Evolutionary conservation across 345 rosid species (phyloP).

Genomic region (Arabidopsis arenosa): DNA sequence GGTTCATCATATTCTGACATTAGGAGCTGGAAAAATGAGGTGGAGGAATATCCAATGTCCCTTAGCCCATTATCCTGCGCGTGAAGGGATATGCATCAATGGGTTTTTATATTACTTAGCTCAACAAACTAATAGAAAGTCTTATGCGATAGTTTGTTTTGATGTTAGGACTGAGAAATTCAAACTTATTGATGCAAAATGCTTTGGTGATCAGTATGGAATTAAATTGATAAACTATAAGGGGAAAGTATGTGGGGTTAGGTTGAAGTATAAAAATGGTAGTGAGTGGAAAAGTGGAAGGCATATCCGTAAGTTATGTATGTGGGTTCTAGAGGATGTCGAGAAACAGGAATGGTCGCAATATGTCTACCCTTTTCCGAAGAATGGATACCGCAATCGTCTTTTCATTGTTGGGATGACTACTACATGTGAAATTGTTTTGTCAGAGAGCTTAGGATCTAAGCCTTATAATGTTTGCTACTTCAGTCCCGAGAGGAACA

Average conservation of each 20-base stretch:
- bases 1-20: not conserved
- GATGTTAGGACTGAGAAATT: conserved; percentile 23
- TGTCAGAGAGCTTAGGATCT: not conserved
- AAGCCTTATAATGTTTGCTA: not conserved
- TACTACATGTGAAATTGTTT: not conserved
- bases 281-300: too few relatives aligned
- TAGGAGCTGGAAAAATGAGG: not conserved
- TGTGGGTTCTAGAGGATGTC: conserved; percentile 19
- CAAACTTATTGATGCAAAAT: not conserved
- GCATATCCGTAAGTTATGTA: not conserved
- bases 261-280: rapidly evolving
- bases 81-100: conserved; percentile 8
- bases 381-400: not conserved
- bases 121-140: not conserved
- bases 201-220: not conserved
- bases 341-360: conserved; percentile 14
- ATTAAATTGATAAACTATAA: conserved; percentile 15
- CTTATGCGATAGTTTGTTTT: not conserved
- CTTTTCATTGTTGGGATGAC: not conserved
- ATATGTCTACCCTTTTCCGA: not conserved
- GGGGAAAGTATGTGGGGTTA: conserved; percentile 4
- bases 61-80: rapidly evolving
- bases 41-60: conserved; percentile 10
- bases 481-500: not conserved
- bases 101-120: conserved; percentile 15